These are phyloP conservation scores for Solanum chiquidenum DNA, from an alignment of 257 asterid species.

Conservation along the genomic window DNA sequence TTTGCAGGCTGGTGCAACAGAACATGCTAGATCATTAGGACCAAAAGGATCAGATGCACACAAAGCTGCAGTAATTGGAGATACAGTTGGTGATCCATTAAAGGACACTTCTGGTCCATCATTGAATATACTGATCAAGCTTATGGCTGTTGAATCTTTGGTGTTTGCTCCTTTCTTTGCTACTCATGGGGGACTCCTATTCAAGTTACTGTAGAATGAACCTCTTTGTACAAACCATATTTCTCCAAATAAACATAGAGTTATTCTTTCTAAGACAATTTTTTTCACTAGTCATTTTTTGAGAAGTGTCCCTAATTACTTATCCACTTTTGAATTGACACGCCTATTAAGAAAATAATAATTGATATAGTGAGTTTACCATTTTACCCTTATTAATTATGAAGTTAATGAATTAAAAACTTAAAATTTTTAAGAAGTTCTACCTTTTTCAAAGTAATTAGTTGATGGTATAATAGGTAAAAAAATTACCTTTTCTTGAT, in stretches of 20 bases:
- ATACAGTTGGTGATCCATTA: constrained; percentile 58
- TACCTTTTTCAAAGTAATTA: no score
- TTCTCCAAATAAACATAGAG: background rate
- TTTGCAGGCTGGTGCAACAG: constrained; percentile 48
- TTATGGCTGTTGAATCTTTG: constrained; percentile 69
- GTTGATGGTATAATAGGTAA: no score
- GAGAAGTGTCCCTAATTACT: background rate
- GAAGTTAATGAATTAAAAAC: no score
- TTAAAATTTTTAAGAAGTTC: no score
- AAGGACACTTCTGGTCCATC: constrained; percentile 69
- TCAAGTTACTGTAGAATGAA: constrained; percentile 7
- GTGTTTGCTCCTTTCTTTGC: constrained; percentile 72
- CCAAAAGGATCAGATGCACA: constrained; percentile 74
- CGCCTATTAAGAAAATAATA: no score
- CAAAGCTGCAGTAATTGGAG: constrained; percentile 76
- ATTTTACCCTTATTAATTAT: no score
- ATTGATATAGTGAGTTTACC: no score
- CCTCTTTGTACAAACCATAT: background rate
- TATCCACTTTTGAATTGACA: no score
- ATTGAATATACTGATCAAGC: constrained; percentile 58
- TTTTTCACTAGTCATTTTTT: background rate
- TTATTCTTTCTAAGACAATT: background rate
- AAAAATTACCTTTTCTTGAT: no score
- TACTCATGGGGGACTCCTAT: constrained; percentile 51
- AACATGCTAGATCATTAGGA: constrained; percentile 49